These are phyloP conservation scores for Kodamaea alishanica DNA, from an alignment of 1,139 yeast species.

Conservation along the genomic window DNA sequence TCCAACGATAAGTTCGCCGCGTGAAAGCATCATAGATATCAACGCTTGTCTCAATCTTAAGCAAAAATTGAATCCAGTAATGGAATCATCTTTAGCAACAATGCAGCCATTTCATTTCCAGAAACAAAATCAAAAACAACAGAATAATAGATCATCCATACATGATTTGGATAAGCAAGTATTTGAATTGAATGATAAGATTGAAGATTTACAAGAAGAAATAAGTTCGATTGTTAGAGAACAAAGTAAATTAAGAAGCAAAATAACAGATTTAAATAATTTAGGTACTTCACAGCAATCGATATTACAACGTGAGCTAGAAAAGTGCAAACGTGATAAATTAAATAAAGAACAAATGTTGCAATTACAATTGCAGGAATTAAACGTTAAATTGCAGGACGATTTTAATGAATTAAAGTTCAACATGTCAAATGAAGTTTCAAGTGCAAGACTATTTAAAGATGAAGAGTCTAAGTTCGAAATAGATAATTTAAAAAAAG, in stretches of 20 bases:
- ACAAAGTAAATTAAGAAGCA: conserved; percentile 10
- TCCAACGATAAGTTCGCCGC: conserved; percentile 1
- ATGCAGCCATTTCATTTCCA: conserved; percentile 3
- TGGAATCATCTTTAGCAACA: conserved; percentile 1
- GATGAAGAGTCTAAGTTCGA: conserved; percentile 21
- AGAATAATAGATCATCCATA: neutral
- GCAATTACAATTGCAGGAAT: conserved; percentile 12
- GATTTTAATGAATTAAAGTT: conserved; percentile 32
- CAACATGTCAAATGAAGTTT: conserved; percentile 30
- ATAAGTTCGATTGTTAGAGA: conserved; percentile 11
- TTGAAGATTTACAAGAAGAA: conserved; percentile 13
- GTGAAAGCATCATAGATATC: conserved; percentile 7
- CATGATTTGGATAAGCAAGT: conserved; percentile 6
- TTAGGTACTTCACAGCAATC: conserved; percentile 8
- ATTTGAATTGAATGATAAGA: conserved; percentile 5
- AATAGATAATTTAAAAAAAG: conserved; percentile 16
- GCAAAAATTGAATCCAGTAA: conserved; percentile 4
- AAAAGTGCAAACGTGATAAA: conserved; percentile 9
- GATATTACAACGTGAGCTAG: conserved; percentile 10
- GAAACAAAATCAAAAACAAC: neutral
- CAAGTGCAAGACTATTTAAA: conserved; percentile 23
- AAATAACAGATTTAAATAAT: conserved; percentile 9
- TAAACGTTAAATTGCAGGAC: conserved; percentile 18
- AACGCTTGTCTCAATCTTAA: conserved; percentile 11
- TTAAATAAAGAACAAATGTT: conserved; percentile 12